Conservation (phyloP, 2,329 filamentous ascomycete species). For the Helminthosporium solani region DNA sequence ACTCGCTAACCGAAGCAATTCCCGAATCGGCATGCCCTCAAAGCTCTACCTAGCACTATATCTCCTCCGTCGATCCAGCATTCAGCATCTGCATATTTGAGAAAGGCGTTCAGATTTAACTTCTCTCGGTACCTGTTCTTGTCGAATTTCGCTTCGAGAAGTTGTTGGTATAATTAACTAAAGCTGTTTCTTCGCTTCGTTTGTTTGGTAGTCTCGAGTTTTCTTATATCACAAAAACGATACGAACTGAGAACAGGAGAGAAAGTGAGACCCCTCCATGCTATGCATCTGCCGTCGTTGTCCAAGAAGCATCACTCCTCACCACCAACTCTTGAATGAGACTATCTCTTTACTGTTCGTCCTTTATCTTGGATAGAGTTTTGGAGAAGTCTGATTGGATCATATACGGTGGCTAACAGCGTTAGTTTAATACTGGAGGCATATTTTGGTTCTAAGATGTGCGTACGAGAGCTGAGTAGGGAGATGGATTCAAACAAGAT, state of each 20-base stretch:
- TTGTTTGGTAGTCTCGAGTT: neutral
- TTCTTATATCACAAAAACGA: no score
- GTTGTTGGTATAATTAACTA: neutral
- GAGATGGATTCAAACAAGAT: no score
- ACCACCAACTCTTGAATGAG: no score
- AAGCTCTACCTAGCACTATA: constrained; percentile 1
- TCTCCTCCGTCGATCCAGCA: constrained; percentile 1
- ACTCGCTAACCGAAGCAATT: neutral
- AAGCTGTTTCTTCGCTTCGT: neutral
- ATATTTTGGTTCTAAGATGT: no score
- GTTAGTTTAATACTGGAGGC: no score
- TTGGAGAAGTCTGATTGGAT: no score
- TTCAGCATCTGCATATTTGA: neutral
- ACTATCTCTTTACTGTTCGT: no score
- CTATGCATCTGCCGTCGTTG: constrained; percentile 1
- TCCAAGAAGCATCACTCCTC: no score
- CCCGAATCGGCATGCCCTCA: constrained; percentile 7
- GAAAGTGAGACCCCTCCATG: constrained; percentile 5
- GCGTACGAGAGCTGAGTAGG: no score
- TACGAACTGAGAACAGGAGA: constrained; percentile 3
- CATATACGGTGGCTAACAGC: no score
- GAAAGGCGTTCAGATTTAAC: neutral
- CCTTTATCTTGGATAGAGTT: no score
- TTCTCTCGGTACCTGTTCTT: constrained; percentile 3
- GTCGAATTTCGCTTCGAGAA: constrained; percentile 3